Evolutionary conservation across 2,329 filamentous ascomycete species (phyloP).

Genomic region (Venturia asperata): DNA sequence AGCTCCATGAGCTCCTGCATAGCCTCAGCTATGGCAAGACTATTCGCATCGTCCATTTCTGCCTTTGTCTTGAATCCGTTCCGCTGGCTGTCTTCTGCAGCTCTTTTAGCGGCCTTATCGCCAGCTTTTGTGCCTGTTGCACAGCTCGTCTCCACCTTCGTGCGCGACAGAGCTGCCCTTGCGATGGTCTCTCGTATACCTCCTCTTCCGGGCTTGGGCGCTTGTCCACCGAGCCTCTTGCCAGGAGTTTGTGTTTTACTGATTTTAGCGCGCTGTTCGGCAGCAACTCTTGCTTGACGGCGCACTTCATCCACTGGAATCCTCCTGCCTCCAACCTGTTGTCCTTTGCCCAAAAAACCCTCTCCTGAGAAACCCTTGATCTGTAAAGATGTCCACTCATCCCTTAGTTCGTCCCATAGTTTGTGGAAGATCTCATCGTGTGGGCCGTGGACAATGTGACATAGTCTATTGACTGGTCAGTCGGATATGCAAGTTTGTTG

Average conservation of each 20-base stretch:
- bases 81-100: slow-evolving; percentile 54
- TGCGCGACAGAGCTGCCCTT: slow-evolving; percentile 2
- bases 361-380: slow-evolving; percentile 86
- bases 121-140: slow-evolving; percentile 63
- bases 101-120: slow-evolving; percentile 48
- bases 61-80: slow-evolving; percentile 77
- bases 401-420: slow-evolving; percentile 81
- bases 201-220: neutral
- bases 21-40: slow-evolving; percentile 76
- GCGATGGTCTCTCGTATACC: slow-evolving; percentile 15
- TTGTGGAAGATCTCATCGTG: slow-evolving; percentile 78
- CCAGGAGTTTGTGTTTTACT: slow-evolving; percentile 30
- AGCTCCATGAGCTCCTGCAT: slow-evolving; percentile 81
- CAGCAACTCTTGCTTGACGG: slow-evolving; percentile 64
- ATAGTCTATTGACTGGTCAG: slow-evolving; percentile 43
- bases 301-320: slow-evolving; percentile 66
- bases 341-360: slow-evolving; percentile 72
- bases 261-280: slow-evolving; percentile 59
- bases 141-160: slow-evolving; percentile 53
- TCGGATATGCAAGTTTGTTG: slow-evolving; percentile 20
- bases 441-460: slow-evolving; percentile 77
- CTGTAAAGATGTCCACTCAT: slow-evolving; percentile 70
- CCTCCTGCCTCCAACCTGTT: slow-evolving; percentile 56
- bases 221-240: slow-evolving; percentile 4
- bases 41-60: slow-evolving; percentile 83